phyloP scores from a whole-genome alignment of 306 rosid genomes.

The Cucurbita maxima region DNA sequence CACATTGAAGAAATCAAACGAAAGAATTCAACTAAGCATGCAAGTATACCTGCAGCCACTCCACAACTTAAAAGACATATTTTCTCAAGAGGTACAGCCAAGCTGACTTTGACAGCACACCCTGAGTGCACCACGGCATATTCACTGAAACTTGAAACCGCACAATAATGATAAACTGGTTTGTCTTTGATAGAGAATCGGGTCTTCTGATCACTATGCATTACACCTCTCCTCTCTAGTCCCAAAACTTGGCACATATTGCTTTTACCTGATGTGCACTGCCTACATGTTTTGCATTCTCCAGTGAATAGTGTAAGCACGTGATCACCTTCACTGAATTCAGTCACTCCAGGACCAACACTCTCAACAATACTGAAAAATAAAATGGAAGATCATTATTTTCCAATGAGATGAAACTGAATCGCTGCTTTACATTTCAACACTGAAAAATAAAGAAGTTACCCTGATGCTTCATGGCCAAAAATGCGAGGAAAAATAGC shows the following conservation, averaged over 20 bases:
- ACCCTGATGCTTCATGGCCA: constrained; percentile 99
- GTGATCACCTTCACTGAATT: constrained; percentile 70
- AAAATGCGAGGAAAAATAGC: constrained; percentile 87
- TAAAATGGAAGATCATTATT: neutral
- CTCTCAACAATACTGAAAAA: constrained; percentile 86
- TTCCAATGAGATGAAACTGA: neutral
- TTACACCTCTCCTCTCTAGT: constrained; percentile 70
- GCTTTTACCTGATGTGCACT: constrained; percentile 67
- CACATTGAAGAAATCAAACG: neutral
- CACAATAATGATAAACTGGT: constrained; percentile 85
- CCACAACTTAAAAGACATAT: constrained; percentile 91
- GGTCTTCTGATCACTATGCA: constrained; percentile 90
- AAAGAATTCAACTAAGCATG: neutral
- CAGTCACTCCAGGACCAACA: constrained; percentile 72
- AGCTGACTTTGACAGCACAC: constrained; percentile 77
- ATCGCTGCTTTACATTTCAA: neutral
- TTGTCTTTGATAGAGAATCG: constrained; percentile 73
- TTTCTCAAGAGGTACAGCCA: constrained; percentile 57
- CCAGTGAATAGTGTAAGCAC: constrained; percentile 88
- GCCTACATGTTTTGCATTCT: constrained; percentile 68
- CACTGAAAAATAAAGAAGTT: constrained; percentile 5
- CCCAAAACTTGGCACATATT: constrained; percentile 73
- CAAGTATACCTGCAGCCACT: constrained; percentile 66
- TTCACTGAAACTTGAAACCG: constrained; percentile 91
- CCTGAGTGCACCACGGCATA: constrained; percentile 87